Evolutionary conservation across 148 eudicot genomes (phyloP).

Genomic region (Nepenthes mirabilis): DNA sequence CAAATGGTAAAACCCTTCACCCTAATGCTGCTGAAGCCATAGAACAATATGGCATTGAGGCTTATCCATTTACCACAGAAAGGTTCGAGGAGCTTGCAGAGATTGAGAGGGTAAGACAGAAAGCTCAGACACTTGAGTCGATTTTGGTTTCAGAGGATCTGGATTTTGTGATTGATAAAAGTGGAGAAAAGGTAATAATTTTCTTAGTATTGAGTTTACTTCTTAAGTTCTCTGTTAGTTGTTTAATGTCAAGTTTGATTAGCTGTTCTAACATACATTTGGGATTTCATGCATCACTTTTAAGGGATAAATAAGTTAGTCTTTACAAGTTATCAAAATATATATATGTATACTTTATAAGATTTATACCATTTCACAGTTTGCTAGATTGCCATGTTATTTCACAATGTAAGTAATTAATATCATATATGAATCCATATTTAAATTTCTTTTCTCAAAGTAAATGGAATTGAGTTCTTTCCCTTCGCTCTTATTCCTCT

Average conservation of each 20-base stretch:
- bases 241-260: not conserved
- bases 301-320: no score
- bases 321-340: no score
- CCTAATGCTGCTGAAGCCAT: conserved; percentile 45
- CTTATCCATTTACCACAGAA: conserved; percentile 72
- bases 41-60: conserved; percentile 47
- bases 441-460: no score
- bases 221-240: not conserved
- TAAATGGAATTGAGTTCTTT: no score
- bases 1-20: conserved; percentile 67
- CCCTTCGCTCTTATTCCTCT: no score
- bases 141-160: conserved; percentile 46
- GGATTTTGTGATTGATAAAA: conserved; percentile 52
- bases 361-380: no score
- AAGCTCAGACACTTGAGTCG: conserved; percentile 67
- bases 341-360: no score
- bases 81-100: conserved; percentile 57
- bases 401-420: no score
- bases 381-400: no score
- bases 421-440: no score
- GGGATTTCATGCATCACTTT: not conserved
- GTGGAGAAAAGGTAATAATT: conserved; percentile 42
- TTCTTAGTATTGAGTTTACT: not conserved
- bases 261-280: not conserved
- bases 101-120: conserved; percentile 41